Evolutionary conservation across 305 asterid genomes (phyloP).

Genomic region (Nicotiana rustica): DNA sequence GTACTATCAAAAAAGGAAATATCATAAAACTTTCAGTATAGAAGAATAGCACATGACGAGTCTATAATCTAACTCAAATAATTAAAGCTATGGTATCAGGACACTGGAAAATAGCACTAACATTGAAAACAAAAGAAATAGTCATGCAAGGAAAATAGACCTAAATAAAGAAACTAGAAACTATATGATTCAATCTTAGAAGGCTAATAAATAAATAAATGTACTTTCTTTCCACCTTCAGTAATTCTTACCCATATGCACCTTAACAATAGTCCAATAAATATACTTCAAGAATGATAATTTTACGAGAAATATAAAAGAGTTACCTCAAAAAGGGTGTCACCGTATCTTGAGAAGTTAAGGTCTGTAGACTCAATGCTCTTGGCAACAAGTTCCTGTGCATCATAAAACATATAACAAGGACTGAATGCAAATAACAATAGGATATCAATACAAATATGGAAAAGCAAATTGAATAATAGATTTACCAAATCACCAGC

Average conservation of each 20-base stretch:
- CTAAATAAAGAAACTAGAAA: background rate
- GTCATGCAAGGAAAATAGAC: background rate
- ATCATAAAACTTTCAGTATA: background rate
- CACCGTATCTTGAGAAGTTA: slow-evolving; percentile 92
- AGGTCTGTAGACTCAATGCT: slow-evolving; percentile 84
- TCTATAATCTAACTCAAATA: background rate
- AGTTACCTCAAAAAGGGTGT: slow-evolving; percentile 86
- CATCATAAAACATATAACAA: background rate
- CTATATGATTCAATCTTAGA: background rate
- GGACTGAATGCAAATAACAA: background rate
- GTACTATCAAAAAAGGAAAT: background rate
- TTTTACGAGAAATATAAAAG: background rate
- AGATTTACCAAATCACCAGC: slow-evolving; percentile 93
- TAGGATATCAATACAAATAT: background rate
- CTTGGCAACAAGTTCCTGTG: slow-evolving; percentile 92
- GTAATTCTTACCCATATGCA: background rate
- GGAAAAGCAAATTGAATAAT: background rate
- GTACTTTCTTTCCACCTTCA: background rate
- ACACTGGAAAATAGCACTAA: background rate
- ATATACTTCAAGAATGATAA: background rate
- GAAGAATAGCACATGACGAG: background rate
- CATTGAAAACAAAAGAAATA: background rate
- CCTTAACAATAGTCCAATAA: background rate
- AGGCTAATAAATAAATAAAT: background rate
- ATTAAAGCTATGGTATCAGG: background rate